Evolutionary conservation across 768 basidiomycete genomes (phyloP), one percentile per base, ranked within the genome.

Genomic region (Nidularia pulvinata): DNA sequence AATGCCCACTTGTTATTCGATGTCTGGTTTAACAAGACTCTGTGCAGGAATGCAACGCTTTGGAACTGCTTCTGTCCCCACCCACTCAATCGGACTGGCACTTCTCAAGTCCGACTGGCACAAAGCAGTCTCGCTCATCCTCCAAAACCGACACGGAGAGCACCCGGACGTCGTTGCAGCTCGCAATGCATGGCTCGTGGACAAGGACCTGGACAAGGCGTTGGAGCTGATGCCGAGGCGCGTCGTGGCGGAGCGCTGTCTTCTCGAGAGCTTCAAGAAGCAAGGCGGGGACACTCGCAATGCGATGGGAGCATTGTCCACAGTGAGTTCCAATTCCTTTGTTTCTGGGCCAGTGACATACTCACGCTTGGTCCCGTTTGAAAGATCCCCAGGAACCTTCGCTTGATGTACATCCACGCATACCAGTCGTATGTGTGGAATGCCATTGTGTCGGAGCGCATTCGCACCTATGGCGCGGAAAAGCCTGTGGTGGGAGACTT

Each of bases 401-500:
- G 97, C 49, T 74, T 97, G 58, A 98, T 99, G 92, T 99, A 98
- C 67, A 86, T 98, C 51, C 97, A 99, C 69, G 95, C 95, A 33
- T 99, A 98, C 67, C 97, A 99, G 68, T 95, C 93, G 13, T 99
- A 98, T 61, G 88, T 98, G 34, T 99, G 96, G 96, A 99, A 99
- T 70, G 86, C 93, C 46, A 88, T 98, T 52, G 93, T 95, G 39
- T 98, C 95, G 3, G 94, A 98, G 69, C 89, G 97, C 10, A 86
- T 98, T 62, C 85, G 84, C 55, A 77, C 79, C 47, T 86, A 86
- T 61, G 94, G 95, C 33, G 73, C 80, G 49, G 81, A 88, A 49
- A 78, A 81, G 55, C 86, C 93, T 1, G 79, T 95, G 45, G 83
- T 84, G 5, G 97, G 97, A 1, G 97, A 99, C 65, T 78, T 98